A percentile compares a stretch with the other conserved stretches of the same genome.
Conservation (phyloP, 805 yeast genomes). For the Grigorovia humatica region DNA sequence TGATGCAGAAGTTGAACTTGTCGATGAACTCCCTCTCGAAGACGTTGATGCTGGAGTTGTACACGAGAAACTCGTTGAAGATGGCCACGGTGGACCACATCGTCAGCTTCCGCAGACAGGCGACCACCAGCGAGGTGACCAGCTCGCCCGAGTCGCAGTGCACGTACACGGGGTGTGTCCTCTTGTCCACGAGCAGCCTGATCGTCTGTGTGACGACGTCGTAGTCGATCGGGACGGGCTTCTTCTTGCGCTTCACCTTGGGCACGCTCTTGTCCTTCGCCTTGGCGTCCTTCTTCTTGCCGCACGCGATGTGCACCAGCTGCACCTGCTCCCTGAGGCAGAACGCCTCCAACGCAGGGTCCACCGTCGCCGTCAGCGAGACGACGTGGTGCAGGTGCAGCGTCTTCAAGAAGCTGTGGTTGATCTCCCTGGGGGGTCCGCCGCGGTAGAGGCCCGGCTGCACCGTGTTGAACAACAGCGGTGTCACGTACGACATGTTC, state of each 20-base stretch:
- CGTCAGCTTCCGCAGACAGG: constrained; percentile 72
- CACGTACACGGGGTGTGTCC: constrained; percentile 60
- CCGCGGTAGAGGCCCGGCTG: constrained; percentile 72
- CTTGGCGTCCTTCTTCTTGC: constrained; percentile 8
- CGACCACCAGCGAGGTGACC: constrained; percentile 72
- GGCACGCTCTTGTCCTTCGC: constrained; percentile 16
- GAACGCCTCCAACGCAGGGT: constrained; percentile 35
- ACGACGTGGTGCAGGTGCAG: constrained; percentile 18
- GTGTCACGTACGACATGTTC: constrained; percentile 43
- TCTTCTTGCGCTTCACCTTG: constrained; percentile 62
- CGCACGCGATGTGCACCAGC: constrained; percentile 43
- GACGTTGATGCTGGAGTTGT: constrained; percentile 65
- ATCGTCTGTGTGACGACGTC: constrained; percentile 50
- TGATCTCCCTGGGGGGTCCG: constrained; percentile 72
- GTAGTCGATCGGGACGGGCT: constrained; percentile 72
- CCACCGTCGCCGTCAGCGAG: constrained; percentile 33
- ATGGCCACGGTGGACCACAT: constrained; percentile 88
- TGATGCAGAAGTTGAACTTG: constrained; percentile 56
- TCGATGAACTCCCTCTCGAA: constrained; percentile 81
- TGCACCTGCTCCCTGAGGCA: constrained; percentile 45
- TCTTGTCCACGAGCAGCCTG: constrained; percentile 48
- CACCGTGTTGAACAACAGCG: constrained; percentile 64
- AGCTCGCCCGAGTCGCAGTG: constrained; percentile 90
- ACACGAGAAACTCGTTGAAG: constrained; percentile 72
- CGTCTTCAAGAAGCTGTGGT: constrained; percentile 47